phyloP scores from a whole-genome alignment of 805 yeast genomes.

The Schwanniomyces pseudopolymorphus region DNA sequence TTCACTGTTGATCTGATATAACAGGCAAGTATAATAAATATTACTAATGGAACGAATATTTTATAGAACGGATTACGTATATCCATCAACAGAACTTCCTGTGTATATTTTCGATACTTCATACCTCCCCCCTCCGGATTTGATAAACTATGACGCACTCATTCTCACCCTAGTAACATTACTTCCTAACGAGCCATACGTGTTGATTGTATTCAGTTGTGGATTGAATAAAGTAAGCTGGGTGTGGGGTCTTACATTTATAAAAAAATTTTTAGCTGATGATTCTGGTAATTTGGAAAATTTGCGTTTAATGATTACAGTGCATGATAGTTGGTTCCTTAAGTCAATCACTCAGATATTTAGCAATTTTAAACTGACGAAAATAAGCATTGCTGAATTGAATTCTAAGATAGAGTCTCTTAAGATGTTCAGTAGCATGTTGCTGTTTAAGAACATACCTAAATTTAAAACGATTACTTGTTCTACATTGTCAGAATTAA shows the following conservation, averaged over 20 bases:
- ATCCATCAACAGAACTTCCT: slow-evolving; percentile 68
- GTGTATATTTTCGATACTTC: slow-evolving; percentile 82
- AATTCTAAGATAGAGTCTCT: slow-evolving; percentile 27
- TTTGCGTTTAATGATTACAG: slow-evolving; percentile 66
- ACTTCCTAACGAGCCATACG: slow-evolving; percentile 64
- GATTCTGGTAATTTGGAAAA: slow-evolving; percentile 40
- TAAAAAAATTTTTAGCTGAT: slow-evolving; percentile 54
- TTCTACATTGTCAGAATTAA: slow-evolving; percentile 50
- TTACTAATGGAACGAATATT: slow-evolving; percentile 44
- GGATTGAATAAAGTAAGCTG: slow-evolving; percentile 69
- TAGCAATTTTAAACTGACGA: slow-evolving; percentile 52
- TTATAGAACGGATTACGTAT: slow-evolving; percentile 59
- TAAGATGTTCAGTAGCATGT: slow-evolving; percentile 8
- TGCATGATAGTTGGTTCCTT: slow-evolving; percentile 89
- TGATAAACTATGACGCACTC: slow-evolving; percentile 45
- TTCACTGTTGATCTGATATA: neutral
- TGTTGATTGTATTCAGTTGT: slow-evolving; percentile 75
- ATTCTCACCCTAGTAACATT: slow-evolving; percentile 54
- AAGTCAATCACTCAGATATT: slow-evolving; percentile 73
- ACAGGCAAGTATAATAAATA: neutral
- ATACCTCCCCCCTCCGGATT: slow-evolving; percentile 63
- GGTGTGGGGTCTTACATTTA: slow-evolving; percentile 64
- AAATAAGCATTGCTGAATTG: slow-evolving; percentile 25
- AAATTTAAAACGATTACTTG: slow-evolving; percentile 39
- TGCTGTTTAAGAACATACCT: neutral